Conservation (phyloP, 1,284 basidiomycete genomes). For the Filobasidium uniguttulatum region DNA sequence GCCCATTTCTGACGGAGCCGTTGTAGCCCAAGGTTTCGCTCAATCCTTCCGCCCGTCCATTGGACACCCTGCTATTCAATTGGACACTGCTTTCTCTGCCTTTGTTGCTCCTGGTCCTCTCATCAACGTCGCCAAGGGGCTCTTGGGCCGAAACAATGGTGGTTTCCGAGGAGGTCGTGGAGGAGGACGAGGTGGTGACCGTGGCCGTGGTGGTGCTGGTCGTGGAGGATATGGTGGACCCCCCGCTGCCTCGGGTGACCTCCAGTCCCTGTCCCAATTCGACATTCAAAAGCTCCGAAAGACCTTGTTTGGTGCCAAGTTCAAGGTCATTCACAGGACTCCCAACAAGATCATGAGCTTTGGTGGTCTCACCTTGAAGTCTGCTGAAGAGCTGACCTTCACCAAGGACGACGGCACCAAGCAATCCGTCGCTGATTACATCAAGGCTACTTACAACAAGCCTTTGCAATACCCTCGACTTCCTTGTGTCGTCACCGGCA, state of each 20-base stretch:
- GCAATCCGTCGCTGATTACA: conserved; percentile 31
- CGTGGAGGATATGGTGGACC: conserved; percentile 17
- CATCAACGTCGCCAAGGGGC: conserved; percentile 19
- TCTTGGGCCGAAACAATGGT: background rate
- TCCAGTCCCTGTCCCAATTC: conserved; percentile 18
- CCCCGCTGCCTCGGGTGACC: conserved; percentile 9
- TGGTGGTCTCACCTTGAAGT: conserved; percentile 21
- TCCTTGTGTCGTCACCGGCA: conserved; percentile 28
- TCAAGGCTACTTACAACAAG: conserved; percentile 30
- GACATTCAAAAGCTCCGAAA: conserved; percentile 28
- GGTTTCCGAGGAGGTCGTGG: conserved; percentile 21
- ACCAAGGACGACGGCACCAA: conserved; percentile 20
- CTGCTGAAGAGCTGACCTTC: conserved; percentile 28
- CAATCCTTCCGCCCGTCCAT: conserved; percentile 31
- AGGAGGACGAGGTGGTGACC: conserved; percentile 12
- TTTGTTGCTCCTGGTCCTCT: conserved; percentile 31
- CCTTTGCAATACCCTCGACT: conserved; percentile 29
- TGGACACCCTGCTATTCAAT: conserved; percentile 24
- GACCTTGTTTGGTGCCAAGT: conserved; percentile 19
- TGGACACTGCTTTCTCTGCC: conserved; percentile 35
- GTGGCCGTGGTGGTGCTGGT: conserved; percentile 15
- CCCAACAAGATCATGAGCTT: conserved; percentile 21
- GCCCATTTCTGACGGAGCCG: conserved; percentile 25
- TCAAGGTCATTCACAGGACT: conserved; percentile 22
- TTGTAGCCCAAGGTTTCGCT: conserved; percentile 33